phyloP scores from a whole-genome alignment of 768 basidiomycete species.

The Cyclocybe cylindracea region DNA sequence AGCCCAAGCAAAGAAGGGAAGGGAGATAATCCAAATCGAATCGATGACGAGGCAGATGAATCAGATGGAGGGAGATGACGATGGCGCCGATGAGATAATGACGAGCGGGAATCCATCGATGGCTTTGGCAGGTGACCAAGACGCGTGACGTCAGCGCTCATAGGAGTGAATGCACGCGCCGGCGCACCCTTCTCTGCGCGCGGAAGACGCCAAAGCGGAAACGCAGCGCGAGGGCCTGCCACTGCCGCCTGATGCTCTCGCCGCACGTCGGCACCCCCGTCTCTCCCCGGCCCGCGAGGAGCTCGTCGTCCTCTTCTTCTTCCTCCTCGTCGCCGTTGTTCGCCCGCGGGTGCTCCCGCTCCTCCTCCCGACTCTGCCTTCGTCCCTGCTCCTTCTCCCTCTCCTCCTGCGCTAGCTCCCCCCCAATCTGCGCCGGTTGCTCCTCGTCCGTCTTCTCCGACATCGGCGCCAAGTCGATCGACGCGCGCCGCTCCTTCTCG shows the following conservation, averaged over 20 bases:
- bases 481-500: slow-evolving; percentile 11
- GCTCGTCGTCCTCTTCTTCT: slow-evolving; percentile 17
- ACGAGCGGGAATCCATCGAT: slow-evolving; percentile 3
- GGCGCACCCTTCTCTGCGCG: slow-evolving; percentile 35
- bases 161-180: slow-evolving; percentile 26
- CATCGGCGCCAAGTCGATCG: background rate
- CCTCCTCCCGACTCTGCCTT: background rate
- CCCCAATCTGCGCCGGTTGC: too few species aligned
- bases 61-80: background rate
- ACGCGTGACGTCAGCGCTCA: background rate
- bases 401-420: slow-evolving; percentile 1
- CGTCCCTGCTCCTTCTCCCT: slow-evolving; percentile 5
- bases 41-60: background rate
- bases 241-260: slow-evolving; percentile 53
- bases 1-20: too few species aligned
- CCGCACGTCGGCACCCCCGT: slow-evolving; percentile 56
- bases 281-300: slow-evolving; percentile 13
- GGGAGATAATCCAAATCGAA: too few species aligned
- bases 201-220: slow-evolving; percentile 61
- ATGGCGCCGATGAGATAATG: background rate
- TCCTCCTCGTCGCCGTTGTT: slow-evolving; percentile 15
- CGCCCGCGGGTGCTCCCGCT: slow-evolving; percentile 12
- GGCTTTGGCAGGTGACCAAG: background rate
- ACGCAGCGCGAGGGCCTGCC: slow-evolving; percentile 60
- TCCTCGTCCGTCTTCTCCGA: slow-evolving; percentile 3